phyloP scores from a whole-genome alignment of 2,329 filamentous ascomycete genomes.

The Eurotiales sp. region DNA sequence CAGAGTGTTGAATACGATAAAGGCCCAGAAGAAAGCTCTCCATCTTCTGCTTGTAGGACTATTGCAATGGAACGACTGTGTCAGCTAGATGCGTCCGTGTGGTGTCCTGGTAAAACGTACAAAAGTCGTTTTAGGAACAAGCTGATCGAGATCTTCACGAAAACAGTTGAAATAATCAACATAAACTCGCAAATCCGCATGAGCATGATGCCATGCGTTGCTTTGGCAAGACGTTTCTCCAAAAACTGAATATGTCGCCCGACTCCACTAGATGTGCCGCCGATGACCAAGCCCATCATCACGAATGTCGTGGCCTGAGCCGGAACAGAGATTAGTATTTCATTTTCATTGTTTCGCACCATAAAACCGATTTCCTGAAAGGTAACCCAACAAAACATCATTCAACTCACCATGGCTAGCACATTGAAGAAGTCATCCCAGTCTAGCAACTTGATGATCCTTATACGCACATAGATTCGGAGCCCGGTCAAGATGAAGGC shows the following conservation, averaged over 20 bases:
- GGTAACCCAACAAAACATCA: background rate
- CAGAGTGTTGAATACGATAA: constrained; percentile 18
- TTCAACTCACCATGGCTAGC: constrained; percentile 14
- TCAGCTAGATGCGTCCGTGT: background rate
- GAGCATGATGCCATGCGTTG: constrained; percentile 15
- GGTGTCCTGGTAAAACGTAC: constrained; percentile 4
- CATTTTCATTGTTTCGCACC: background rate
- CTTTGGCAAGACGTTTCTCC: background rate
- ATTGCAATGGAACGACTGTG: background rate
- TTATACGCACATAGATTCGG: constrained; percentile 17
- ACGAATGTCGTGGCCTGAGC: constrained; percentile 4
- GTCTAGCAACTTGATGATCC: constrained; percentile 15
- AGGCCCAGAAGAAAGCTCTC: constrained; percentile 18
- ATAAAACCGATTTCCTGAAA: too few species aligned
- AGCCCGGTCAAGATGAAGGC: constrained; percentile 14
- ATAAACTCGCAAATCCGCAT: constrained; percentile 17
- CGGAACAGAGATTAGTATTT: background rate
- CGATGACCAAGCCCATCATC: constrained; percentile 11
- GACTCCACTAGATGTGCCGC: constrained; percentile 1
- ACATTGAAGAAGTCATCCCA: constrained; percentile 20
- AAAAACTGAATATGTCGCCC: constrained; percentile 5
- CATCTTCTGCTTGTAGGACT: constrained; percentile 14
- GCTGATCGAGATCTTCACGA: constrained; percentile 19
- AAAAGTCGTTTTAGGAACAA: constrained; percentile 18
- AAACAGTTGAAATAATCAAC: constrained; percentile 17